A percentile compares a stretch with the other conserved stretches of the same genome.
Evolutionary conservation across 768 basidiomycete genomes (phyloP).

Genomic region (Trametes villosa): DNA sequence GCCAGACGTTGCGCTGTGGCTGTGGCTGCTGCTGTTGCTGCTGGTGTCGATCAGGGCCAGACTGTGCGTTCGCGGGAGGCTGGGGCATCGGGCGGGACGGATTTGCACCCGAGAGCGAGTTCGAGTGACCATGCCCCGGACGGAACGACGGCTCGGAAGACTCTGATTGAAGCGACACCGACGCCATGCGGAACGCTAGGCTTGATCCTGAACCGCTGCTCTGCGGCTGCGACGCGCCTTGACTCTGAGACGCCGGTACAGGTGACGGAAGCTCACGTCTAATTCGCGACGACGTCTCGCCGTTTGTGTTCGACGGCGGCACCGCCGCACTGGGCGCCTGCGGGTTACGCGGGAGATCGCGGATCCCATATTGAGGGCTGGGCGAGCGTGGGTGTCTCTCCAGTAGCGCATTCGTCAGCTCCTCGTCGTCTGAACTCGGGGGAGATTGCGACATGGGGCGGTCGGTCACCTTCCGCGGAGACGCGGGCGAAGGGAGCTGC

Average conservation of each 20-base stretch:
- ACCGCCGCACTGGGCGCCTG: conserved; percentile 1
- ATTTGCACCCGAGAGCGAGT: conserved; percentile 5
- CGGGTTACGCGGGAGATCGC: conserved; percentile 43
- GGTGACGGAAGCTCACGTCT: conserved; percentile 19
- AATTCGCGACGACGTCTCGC: conserved; percentile 11
- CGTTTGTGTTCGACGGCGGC: conserved; percentile 14
- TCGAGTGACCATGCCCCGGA: conserved; percentile 4
- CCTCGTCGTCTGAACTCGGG: conserved; percentile 25
- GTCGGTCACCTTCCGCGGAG: not conserved
- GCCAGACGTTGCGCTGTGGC: conserved; percentile 27
- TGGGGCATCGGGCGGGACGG: conserved; percentile 17
- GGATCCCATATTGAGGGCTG: conserved; percentile 46
- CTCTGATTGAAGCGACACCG: conserved; percentile 26
- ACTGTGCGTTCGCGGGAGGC: conserved; percentile 5
- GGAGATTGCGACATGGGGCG: conserved; percentile 9
- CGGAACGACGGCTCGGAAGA: conserved; percentile 10
- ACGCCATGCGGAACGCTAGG: conserved; percentile 41
- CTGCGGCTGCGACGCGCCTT: conserved; percentile 4
- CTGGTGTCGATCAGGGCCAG: not conserved
- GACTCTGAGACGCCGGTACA: not conserved
- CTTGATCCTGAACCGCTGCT: conserved; percentile 21
- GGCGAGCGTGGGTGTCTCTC: conserved; percentile 14
- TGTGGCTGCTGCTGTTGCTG: conserved; percentile 16
- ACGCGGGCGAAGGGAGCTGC: not conserved
- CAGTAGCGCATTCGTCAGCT: conserved; percentile 23